Conservation (phyloP, 1,139 yeast species). For the Saccharomyces hybrid region DNA sequence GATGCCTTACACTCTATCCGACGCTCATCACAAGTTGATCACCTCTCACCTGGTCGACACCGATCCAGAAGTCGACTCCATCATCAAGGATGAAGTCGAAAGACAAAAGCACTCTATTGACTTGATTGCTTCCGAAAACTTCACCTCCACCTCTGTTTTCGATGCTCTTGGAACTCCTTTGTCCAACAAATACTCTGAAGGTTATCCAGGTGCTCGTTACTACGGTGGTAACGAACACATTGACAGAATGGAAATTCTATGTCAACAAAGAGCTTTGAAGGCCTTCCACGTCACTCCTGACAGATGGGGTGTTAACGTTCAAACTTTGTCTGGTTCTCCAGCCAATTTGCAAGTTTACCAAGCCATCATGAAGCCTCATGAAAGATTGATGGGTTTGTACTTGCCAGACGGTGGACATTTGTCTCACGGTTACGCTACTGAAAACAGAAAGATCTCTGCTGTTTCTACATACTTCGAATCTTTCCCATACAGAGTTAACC, state of each 20-base stretch:
- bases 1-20: slow-evolving; percentile 52
- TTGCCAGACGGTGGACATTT: slow-evolving; percentile 98
- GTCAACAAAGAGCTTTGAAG: slow-evolving; percentile 87
- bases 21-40: slow-evolving; percentile 57
- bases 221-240: slow-evolving; percentile 91
- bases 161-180: slow-evolving; percentile 96
- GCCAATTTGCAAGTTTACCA: slow-evolving; percentile 95
- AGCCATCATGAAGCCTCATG: slow-evolving; percentile 90
- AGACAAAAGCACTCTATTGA: slow-evolving; percentile 94
- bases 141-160: slow-evolving; percentile 92
- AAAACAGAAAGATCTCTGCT: slow-evolving; percentile 87
- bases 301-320: slow-evolving; percentile 97
- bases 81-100: slow-evolving; percentile 78
- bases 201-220: slow-evolving; percentile 83
- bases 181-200: slow-evolving; percentile 85
- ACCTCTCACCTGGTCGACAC: slow-evolving; percentile 63
- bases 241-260: slow-evolving; percentile 83
- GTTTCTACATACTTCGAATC: slow-evolving; percentile 95
- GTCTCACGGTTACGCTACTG: slow-evolving; percentile 97
- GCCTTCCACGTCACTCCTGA: slow-evolving; percentile 76
- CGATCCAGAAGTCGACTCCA: slow-evolving; percentile 77
- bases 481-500: slow-evolving; percentile 94
- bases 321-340: slow-evolving; percentile 92
- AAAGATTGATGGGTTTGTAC: slow-evolving; percentile 93
- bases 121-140: slow-evolving; percentile 92